These are phyloP conservation scores for Claviceps purpurea DNA, from an alignment of 2,329 filamentous ascomycete species.

Conservation along the genomic window DNA sequence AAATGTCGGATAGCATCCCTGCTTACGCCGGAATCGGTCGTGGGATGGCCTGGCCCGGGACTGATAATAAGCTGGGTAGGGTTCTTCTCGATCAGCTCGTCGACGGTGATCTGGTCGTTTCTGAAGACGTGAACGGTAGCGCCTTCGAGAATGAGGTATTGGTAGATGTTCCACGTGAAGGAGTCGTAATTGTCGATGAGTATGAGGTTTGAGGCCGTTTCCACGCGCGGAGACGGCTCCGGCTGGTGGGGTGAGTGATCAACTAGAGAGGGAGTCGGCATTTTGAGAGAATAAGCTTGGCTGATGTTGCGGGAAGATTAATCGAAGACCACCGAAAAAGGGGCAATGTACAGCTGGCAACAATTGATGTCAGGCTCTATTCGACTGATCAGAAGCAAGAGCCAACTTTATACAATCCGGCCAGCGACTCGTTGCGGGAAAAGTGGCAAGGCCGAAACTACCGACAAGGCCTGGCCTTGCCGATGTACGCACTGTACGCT, in stretches of 20 bases:
- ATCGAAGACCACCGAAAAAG: not conserved
- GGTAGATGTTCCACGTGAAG: conserved; percentile 98
- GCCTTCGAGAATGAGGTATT: conserved; percentile 93
- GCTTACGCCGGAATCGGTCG: conserved; percentile 83
- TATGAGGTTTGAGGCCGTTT: conserved; percentile 78
- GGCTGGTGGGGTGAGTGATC: conserved; percentile 86
- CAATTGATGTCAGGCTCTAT: not conserved
- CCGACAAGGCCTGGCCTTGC: not conserved
- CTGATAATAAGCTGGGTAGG: conserved; percentile 92
- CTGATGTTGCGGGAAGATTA: not conserved
- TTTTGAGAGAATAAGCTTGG: conserved; percentile 14
- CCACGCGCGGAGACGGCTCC: conserved; percentile 55
- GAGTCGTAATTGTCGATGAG: conserved; percentile 99
- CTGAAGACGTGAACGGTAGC: conserved; percentile 80
- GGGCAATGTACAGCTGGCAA: not conserved
- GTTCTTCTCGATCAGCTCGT: conserved; percentile 68
- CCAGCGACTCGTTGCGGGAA: not conserved
- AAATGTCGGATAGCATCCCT: conserved; percentile 86
- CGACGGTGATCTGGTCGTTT: conserved; percentile 81
- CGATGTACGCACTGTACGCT: not conserved
- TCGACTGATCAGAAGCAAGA: not conserved
- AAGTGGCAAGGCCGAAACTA: not conserved
- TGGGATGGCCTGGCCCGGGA: conserved; percentile 86
- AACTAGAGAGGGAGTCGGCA: conserved; percentile 38
- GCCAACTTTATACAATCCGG: not conserved